A percentile compares a stretch with the other conserved stretches of the same genome.
Evolutionary conservation across 192 early-diverging fungal species (phyloP).

Genomic region (Mortierella alpina): DNA sequence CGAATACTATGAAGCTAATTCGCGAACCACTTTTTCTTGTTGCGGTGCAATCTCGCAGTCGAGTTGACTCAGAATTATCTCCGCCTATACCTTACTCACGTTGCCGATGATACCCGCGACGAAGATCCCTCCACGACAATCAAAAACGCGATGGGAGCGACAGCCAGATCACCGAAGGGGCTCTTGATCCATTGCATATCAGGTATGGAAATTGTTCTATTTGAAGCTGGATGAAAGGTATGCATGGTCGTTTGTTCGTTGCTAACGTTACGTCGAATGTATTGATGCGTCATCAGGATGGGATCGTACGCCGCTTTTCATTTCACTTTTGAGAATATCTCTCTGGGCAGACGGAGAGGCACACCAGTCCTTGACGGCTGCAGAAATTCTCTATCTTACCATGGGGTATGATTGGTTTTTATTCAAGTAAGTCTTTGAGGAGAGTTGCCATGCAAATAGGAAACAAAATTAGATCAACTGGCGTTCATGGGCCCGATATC

Average conservation of each 20-base stretch:
- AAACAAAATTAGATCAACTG: too few relatives aligned
- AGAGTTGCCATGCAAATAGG: too few relatives aligned
- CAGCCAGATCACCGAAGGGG: conserved; percentile 18
- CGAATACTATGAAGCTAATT: background rate
- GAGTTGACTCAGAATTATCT: conserved; percentile 53
- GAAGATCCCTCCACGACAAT: background rate
- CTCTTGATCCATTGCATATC: conserved; percentile 49
- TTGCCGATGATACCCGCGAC: conserved; percentile 38
- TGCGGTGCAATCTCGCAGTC: conserved; percentile 11
- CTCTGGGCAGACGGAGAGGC: conserved; percentile 53
- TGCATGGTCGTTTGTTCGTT: too few relatives aligned
- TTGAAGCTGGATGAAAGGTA: background rate
- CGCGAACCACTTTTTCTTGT: background rate
- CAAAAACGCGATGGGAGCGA: background rate
- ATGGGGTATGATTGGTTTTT: conserved; percentile 56
- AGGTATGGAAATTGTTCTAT: conserved; percentile 3
- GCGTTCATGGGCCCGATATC: too few relatives aligned
- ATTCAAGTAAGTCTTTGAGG: conserved; percentile 37
- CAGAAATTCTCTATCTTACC: conserved; percentile 52
- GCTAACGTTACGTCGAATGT: background rate
- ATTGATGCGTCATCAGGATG: conserved; percentile 23
- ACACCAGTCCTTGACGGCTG: conserved; percentile 49
- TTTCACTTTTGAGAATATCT: conserved; percentile 46
- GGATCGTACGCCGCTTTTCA: conserved; percentile 53
- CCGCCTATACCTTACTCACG: conserved; percentile 46